Evolutionary conservation across 2,329 filamentous ascomycete genomes (phyloP).

Genomic region (Aspergillus tubingensis): DNA sequence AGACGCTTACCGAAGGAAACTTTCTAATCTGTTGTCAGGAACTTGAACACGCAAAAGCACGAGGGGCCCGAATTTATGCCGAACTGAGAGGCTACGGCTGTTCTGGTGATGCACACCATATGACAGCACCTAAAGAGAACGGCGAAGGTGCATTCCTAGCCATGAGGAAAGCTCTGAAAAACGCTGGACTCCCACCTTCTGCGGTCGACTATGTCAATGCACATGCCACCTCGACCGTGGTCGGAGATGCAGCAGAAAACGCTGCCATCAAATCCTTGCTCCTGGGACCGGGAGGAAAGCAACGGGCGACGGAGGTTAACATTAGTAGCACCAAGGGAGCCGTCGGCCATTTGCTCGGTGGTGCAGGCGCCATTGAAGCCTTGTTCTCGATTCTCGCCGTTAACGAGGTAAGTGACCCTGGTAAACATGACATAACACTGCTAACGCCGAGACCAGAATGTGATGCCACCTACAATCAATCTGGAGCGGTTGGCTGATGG

Average conservation of each 20-base stretch:
- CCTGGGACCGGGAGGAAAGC: conserved; percentile 69
- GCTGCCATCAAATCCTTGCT: conserved; percentile 76
- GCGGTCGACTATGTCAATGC: conserved; percentile 91
- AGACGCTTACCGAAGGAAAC: background rate
- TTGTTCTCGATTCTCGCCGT: conserved; percentile 81
- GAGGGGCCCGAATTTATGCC: conserved; percentile 82
- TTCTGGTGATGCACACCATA: conserved; percentile 87
- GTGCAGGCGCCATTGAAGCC: conserved; percentile 86
- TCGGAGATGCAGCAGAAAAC: conserved; percentile 89
- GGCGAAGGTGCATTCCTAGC: conserved; percentile 79
- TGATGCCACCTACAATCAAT: conserved; percentile 85
- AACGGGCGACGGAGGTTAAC: conserved; percentile 65
- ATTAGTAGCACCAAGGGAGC: conserved; percentile 95
- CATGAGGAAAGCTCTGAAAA: conserved; percentile 79
- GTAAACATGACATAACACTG: background rate
- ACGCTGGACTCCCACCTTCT: conserved; percentile 67
- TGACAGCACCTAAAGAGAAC: conserved; percentile 84
- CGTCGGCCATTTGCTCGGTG: conserved; percentile 86
- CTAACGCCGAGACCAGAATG: conserved; percentile 55
- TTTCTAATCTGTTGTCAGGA: conserved; percentile 52
- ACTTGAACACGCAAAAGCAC: conserved; percentile 77
- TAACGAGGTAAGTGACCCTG: conserved; percentile 62
- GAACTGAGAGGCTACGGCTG: conserved; percentile 87
- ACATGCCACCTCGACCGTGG: conserved; percentile 82
- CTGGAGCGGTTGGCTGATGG: conserved; percentile 65